Evolutionary conservation across 495 filamentous ascomycete species (phyloP).

Genomic region (Neurospora sp.): DNA sequence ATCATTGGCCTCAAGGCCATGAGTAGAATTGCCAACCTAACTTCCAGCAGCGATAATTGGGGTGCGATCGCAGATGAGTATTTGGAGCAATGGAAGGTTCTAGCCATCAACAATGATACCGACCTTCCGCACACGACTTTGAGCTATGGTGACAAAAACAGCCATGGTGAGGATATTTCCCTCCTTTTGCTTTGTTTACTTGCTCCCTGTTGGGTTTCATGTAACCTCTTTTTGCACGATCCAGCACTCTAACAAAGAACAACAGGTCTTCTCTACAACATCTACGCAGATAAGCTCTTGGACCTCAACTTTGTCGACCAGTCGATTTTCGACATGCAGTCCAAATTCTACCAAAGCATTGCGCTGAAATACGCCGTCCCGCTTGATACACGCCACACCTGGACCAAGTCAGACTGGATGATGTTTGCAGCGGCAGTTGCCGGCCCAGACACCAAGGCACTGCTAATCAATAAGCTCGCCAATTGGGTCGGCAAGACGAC

Average conservation of each 20-base stretch:
- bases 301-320: conserved; percentile 59
- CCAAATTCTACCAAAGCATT: conserved; percentile 67
- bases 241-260: conserved; percentile 53
- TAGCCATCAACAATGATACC: conserved; percentile 61
- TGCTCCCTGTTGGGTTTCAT: neutral
- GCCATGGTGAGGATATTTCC: conserved; percentile 21
- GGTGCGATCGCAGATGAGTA: conserved; percentile 61
- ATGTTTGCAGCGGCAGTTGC: conserved; percentile 74
- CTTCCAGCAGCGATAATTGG: conserved; percentile 51
- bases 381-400: conserved; percentile 73
- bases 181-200: neutral
- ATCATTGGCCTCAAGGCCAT: conserved; percentile 94
- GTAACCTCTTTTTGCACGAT: neutral
- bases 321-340: conserved; percentile 70
- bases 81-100: conserved; percentile 63
- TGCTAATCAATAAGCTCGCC: conserved; percentile 62
- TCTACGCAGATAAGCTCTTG: conserved; percentile 71
- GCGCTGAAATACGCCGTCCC: conserved; percentile 67
- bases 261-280: conserved; percentile 69
- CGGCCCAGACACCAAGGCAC: conserved; percentile 42
- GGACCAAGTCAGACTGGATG: conserved; percentile 85
- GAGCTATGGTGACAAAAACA: conserved; percentile 31
- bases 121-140: conserved; percentile 65
- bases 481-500: conserved; percentile 68
- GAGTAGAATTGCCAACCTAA: conserved; percentile 60